A percentile compares a stretch with the other conserved stretches of the same genome.
Evolutionary conservation across 1,139 yeast species (phyloP).

Genomic region (Meyerozyma smithsonii): DNA sequence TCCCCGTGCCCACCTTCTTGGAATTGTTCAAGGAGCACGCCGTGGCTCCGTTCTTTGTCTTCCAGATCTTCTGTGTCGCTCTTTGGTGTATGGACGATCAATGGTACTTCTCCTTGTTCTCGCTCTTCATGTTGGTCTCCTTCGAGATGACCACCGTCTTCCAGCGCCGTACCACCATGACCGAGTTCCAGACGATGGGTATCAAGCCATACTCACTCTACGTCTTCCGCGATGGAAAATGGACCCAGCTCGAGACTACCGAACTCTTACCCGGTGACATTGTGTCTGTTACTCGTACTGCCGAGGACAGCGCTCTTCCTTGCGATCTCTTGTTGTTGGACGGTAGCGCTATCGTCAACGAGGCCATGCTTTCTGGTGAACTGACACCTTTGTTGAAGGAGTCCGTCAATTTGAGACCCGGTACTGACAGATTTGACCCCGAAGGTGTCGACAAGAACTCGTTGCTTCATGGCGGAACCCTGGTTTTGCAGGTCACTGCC

Average conservation of each 20-base stretch:
- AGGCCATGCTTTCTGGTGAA: conserved; percentile 98
- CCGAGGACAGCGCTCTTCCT: conserved; percentile 91
- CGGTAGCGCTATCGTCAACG: conserved; percentile 91
- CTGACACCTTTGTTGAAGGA: conserved; percentile 95
- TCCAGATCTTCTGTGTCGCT: conserved; percentile 93
- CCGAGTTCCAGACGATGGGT: conserved; percentile 96
- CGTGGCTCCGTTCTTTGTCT: conserved; percentile 95
- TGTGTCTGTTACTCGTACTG: conserved; percentile 82
- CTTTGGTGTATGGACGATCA: conserved; percentile 96
- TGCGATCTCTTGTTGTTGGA: conserved; percentile 85
- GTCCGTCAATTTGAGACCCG: conserved; percentile 79
- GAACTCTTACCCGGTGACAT: conserved; percentile 89
- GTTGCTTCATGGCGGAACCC: conserved; percentile 92
- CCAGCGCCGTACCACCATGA: conserved; percentile 92
- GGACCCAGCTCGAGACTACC: conserved; percentile 69
- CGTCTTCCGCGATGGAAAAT: conserved; percentile 64
- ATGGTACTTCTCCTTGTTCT: conserved; percentile 93
- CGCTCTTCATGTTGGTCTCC: conserved; percentile 84
- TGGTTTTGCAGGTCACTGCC: conserved; percentile 84
- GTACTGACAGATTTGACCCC: conserved; percentile 58
- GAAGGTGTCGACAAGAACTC: conserved; percentile 90
- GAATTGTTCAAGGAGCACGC: conserved; percentile 97
- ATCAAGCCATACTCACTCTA: conserved; percentile 82
- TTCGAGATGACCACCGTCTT: conserved; percentile 94
- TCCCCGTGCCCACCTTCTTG: conserved; percentile 86